Percentiles rank a stretch among this genome's conserved stretches.
Evolutionary conservation across 441 rosid genomes (phyloP).

Genomic region (Brassica balearica): DNA sequence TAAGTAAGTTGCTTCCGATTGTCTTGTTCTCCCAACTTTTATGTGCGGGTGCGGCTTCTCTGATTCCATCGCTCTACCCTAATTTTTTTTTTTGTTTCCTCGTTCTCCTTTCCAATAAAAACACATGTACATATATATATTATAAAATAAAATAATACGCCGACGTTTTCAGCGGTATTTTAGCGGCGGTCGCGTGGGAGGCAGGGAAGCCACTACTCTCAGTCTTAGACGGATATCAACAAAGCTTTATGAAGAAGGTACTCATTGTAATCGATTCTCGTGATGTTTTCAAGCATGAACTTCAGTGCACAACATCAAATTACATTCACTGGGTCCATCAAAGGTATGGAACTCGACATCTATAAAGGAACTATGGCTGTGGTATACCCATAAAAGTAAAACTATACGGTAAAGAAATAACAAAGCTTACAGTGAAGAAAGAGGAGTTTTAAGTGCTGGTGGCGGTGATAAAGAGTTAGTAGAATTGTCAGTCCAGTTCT

Average conservation of each 20-base stretch:
- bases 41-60: background rate
- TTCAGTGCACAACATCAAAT: background rate
- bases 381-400: conserved; percentile 26
- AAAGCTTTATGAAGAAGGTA: conserved; percentile 37
- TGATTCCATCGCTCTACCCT: background rate
- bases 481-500: conserved; percentile 79
- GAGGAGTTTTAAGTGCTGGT: conserved; percentile 33
- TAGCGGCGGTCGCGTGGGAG: too few species aligned
- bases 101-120: background rate
- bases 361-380: conserved; percentile 12
- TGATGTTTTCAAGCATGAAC: conserved; percentile 14
- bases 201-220: too few species aligned
- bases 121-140: too few species aligned
- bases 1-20: background rate
- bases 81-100: background rate
- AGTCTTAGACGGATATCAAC: conserved; percentile 50
- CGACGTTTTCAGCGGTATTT: too few species aligned
- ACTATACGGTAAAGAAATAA: conserved; percentile 29
- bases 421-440: conserved; percentile 49
- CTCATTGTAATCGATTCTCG: conserved; percentile 33
- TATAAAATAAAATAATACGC: too few species aligned
- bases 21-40: background rate
- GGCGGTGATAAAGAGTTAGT: conserved; percentile 45
- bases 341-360: conserved; percentile 26
- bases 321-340: conserved; percentile 5